These are phyloP conservation scores for Pseudofabraea citricarpa DNA, from an alignment of 2,329 filamentous ascomycete genomes.

Conservation along the genomic window DNA sequence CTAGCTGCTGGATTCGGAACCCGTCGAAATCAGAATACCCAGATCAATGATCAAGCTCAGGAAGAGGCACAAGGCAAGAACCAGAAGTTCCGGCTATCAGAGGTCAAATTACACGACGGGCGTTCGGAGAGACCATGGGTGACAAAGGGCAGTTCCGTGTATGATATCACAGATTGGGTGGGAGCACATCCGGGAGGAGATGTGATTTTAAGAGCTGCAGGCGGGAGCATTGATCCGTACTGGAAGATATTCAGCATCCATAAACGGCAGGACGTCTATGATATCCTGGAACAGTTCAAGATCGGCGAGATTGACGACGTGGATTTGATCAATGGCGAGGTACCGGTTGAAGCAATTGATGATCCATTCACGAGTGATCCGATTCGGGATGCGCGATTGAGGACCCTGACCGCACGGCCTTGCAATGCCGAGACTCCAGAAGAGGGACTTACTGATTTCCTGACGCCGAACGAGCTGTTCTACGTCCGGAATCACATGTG, in stretches of 20 bases:
- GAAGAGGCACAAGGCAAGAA: not conserved
- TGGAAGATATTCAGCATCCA: constrained; percentile 70
- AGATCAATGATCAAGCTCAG: no score
- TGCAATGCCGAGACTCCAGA: constrained; percentile 58
- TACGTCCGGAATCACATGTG: constrained; percentile 51
- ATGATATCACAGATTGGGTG: constrained; percentile 68
- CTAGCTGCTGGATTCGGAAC: no score
- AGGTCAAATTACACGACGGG: constrained; percentile 48
- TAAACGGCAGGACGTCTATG: constrained; percentile 58
- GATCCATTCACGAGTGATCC: constrained; percentile 57
- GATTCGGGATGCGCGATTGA: constrained; percentile 43
- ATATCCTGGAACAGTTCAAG: constrained; percentile 59
- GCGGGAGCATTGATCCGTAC: constrained; percentile 60
- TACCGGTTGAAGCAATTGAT: constrained; percentile 49
- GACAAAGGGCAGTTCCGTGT: constrained; percentile 58
- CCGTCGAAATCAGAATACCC: no score
- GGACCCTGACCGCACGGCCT: constrained; percentile 48
- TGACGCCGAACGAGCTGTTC: constrained; percentile 44
- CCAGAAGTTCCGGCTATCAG: constrained; percentile 33
- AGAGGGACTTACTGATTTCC: constrained; percentile 43
- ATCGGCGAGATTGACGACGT: constrained; percentile 55
- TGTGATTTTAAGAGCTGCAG: constrained; percentile 62
- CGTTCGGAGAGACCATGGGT: constrained; percentile 56
- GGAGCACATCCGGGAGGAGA: constrained; percentile 61
- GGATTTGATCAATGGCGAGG: constrained; percentile 54